Evolutionary conservation across 129 eudicot genomes (phyloP).

Genomic region (Apium graveolens): DNA sequence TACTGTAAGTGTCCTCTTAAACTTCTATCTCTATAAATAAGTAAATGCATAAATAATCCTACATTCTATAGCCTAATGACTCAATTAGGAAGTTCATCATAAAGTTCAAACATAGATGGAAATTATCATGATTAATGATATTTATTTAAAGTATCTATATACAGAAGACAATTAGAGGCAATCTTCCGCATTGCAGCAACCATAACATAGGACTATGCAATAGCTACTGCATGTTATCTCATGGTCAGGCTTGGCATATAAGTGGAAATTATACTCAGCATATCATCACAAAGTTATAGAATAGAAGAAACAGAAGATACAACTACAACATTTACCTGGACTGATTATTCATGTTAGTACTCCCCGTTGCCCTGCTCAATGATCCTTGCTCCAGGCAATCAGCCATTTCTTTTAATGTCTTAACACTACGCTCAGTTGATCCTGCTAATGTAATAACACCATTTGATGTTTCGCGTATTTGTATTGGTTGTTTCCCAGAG

Average conservation of each 20-base stretch:
- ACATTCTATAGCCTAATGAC: neutral
- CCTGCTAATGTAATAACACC: slow-evolving; percentile 99
- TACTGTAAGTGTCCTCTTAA: neutral
- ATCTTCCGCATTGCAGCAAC: neutral
- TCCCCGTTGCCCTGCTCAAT: slow-evolving; percentile 93
- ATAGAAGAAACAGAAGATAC: neutral
- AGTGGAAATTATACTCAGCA: neutral
- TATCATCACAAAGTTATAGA: neutral
- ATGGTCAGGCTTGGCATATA: neutral
- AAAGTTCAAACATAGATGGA: neutral
- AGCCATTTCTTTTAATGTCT: slow-evolving; percentile 87
- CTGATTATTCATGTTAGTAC: slow-evolving; percentile 99
- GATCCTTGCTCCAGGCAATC: slow-evolving; percentile 96
- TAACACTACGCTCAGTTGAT: slow-evolving; percentile 81
- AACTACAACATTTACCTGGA: slow-evolving; percentile 51
- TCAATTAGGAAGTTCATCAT: neutral
- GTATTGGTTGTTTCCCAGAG: slow-evolving; percentile 94
- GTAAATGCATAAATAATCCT: too few species aligned
- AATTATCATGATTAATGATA: neutral
- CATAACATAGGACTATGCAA: neutral
- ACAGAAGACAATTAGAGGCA: neutral
- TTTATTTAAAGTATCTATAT: neutral
- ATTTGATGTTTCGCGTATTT: slow-evolving; percentile 87
- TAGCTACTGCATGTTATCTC: neutral
- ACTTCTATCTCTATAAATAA: too few species aligned